Percentiles rank a stretch among this genome's conserved stretches.
These are phyloP conservation scores for Wilcoxina mikolae DNA, from an alignment of 495 filamentous ascomycete species.

Conservation along the genomic window DNA sequence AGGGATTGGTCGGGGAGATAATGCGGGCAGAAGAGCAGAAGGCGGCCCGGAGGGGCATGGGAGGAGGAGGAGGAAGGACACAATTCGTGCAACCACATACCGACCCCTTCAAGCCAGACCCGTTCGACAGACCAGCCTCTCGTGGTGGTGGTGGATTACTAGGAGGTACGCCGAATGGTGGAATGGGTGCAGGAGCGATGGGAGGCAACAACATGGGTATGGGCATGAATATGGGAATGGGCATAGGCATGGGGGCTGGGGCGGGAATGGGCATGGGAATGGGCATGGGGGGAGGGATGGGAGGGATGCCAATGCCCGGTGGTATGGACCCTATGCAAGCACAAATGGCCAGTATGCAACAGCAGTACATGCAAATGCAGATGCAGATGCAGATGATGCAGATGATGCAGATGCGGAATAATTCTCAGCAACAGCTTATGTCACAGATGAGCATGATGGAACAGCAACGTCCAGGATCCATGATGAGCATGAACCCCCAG, in stretches of 20 bases:
- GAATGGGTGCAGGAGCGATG: constrained; percentile 29
- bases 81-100: constrained; percentile 1
- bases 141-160: constrained; percentile 29
- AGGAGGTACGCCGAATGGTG: not conserved
- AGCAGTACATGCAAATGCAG: constrained; percentile 52
- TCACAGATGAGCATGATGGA: constrained; percentile 13
- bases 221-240: constrained; percentile 21
- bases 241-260: constrained; percentile 31
- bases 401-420: constrained; percentile 35
- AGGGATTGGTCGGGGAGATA: constrained; percentile 84
- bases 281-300: constrained; percentile 31
- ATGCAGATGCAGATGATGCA: constrained; percentile 93
- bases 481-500: constrained; percentile 18
- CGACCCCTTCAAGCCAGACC: constrained; percentile 21
- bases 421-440: constrained; percentile 19
- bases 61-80: not conserved
- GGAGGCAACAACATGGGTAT: constrained; percentile 37
- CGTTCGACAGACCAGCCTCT: constrained; percentile 28
- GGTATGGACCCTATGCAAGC: constrained; percentile 32
- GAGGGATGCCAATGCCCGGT: constrained; percentile 25
- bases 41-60: constrained; percentile 19
- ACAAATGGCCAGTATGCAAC: constrained; percentile 86
- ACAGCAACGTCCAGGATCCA: constrained; percentile 8
- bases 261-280: constrained; percentile 30
- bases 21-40: constrained; percentile 37